Base-by-base conservation (phyloP, 768 basidiomycete genomes). In the Boletus rubescentipes region DNA sequence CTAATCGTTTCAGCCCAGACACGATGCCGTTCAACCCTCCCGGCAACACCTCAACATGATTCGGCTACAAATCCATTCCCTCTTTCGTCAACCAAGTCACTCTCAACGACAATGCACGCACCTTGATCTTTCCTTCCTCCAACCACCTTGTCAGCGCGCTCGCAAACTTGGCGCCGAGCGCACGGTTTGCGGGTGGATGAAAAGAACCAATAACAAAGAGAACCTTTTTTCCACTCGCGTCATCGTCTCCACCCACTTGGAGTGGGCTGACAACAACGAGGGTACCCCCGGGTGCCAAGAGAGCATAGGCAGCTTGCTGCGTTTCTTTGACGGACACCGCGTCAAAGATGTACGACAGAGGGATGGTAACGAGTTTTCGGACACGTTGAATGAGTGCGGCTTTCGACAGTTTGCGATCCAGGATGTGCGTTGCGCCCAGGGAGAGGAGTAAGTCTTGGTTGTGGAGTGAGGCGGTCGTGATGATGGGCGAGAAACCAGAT, bases 381-480 rank as follows among this genome's bases (percentile, higher is more conserved):
- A 61, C 26, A 5, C 31, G 45, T 16, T 54, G 21, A 8, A 41
- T 32, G n/a, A 65, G 51, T 2, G 30, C 31, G 8, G 35, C n/a
- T 1, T 49, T 42, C 12, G 67, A 11, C 5, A 73, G 58, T 41
- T 62, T 53, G 12, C 67, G 61, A 61, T 69, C 69, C 36, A 76
- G 41, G 23, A 75, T 59, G 49, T 71, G 62, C 2, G 73, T 75
- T 15, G 74, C 73, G 15, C 75, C 75, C 1, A 74, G 54, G 4
- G 68, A 66, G 44, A 61, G 60, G n/a, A 76, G 65, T 9, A 62
- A 59, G 1, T 51, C 61, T 10, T 55, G 46, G 49, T 76, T 67
- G 41, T 67, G 61, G 5, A 60, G 51, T 9, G 75, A 75, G 6
- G 75, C 68, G 0, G 75, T 76, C n/a, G 73, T 64, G 44, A 75